These are phyloP conservation scores for Fraxinus latifolia DNA, from an alignment of 305 asterid genomes.

Conservation along the genomic window DNA sequence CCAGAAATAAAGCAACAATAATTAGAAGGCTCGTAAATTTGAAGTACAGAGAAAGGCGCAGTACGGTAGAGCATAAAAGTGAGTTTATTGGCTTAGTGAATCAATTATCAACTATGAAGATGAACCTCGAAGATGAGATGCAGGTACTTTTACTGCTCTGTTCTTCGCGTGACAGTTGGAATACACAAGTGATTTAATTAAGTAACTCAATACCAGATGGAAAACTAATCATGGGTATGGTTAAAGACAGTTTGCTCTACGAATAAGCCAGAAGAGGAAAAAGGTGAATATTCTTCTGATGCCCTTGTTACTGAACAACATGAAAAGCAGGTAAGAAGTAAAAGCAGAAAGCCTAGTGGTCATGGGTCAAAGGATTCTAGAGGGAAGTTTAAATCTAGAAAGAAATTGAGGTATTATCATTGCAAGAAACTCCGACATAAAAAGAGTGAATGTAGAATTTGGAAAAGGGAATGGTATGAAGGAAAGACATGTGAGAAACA, in stretches of 20 bases:
- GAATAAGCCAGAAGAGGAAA: not conserved
- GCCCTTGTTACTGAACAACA: not conserved
- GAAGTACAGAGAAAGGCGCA: not conserved
- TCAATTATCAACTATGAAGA: not conserved
- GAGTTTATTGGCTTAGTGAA: not conserved
- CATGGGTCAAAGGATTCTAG: not conserved
- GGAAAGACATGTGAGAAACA: not conserved
- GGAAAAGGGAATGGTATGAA: not conserved
- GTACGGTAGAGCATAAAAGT: not conserved
- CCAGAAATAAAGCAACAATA: not conserved
- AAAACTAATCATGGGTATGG: not conserved
- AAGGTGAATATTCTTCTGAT: not conserved
- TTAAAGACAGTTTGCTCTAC: not conserved
- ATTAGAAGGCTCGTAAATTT: not conserved
- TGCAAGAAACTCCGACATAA: not conserved
- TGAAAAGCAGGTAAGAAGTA: not conserved
- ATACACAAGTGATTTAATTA: not conserved
- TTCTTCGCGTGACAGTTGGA: not conserved
- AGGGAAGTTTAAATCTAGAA: not conserved
- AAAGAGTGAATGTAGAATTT: not conserved
- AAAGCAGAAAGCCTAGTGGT: not conserved
- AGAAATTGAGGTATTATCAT: not conserved
- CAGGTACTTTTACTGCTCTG: not conserved
- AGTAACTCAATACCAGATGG: not conserved
- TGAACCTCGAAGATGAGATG: not conserved